Evolutionary conservation across 108 stramenopile species (phyloP), one percentile per base, ranked within the genome.

Genomic region (Aurantiochytrium sp.): DNA sequence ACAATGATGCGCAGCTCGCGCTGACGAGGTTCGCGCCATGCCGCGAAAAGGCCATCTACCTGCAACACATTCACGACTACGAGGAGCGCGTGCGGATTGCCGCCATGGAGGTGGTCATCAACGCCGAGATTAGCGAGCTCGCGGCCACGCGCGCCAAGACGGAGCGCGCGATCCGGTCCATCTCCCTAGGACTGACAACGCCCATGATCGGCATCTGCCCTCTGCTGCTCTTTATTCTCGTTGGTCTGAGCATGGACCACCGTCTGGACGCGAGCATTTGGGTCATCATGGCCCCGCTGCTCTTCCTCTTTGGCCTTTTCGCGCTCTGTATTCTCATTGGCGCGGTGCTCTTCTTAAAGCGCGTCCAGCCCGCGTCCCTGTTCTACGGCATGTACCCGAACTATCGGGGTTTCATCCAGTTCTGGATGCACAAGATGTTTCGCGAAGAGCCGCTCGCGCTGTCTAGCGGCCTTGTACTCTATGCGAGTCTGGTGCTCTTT

Each of bases 361-460:
- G 10, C 50, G 12, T 24, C n/a, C 6, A 81, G 39, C 19, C 39
- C 8, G 73, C 12, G 10, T 81, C 73, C 12, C 19, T 81, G 6
- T 81, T 81, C 39, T 81, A 81, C 32, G 73, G 73, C 21, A 81
- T 81, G 42, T 81, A 48, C 24, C 2, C n/a, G 27, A 81, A 48
- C 4, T 81, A 41, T 41, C 39, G 73, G 21, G 45, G 45, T 48
- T 48, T 81, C 2, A 48, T 81, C 27, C 73, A 81, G 2, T 81
- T 48, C 24, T 81, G 73, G 39, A 81, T 81, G 73, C 39, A 48
- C 73, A 81, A 81, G 45, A 24, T 48, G 12, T 81, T 81, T 48
- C 73, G 73, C 36, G 73, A 81, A 81, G 42, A 48, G 45, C 73
- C 42, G 12, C 10, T 41, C 6, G 73, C 39, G 12, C 12, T 81